Evolutionary conservation across 495 filamentous ascomycete genomes (phyloP).

Genomic region (Amniculicola lignicola): DNA sequence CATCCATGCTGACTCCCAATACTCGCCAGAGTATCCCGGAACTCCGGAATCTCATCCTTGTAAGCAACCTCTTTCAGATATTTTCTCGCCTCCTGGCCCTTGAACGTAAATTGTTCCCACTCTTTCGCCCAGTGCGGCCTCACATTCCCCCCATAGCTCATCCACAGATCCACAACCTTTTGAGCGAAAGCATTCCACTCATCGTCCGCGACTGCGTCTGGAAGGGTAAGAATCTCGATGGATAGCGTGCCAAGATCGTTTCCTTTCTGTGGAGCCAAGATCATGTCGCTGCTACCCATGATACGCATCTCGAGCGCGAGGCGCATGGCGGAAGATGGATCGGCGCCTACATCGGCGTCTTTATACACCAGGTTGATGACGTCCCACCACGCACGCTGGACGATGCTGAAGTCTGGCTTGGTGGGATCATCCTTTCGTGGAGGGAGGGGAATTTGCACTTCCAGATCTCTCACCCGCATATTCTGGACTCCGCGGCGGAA

Average conservation of each 20-base stretch:
- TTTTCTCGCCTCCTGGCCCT: slow-evolving; percentile 37
- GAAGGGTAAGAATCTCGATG: slow-evolving; percentile 52
- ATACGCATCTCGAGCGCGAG: slow-evolving; percentile 54
- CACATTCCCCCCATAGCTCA: slow-evolving; percentile 45
- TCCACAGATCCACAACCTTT: slow-evolving; percentile 49
- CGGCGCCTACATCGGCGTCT: slow-evolving; percentile 29
- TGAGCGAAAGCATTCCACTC: slow-evolving; percentile 50
- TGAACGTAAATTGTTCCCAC: slow-evolving; percentile 42
- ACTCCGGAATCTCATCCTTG: slow-evolving; percentile 47
- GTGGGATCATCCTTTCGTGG: slow-evolving; percentile 35
- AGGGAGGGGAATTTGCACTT: slow-evolving; percentile 51
- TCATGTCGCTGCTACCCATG: slow-evolving; percentile 49
- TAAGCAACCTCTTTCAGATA: slow-evolving; percentile 48
- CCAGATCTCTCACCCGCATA: slow-evolving; percentile 51
- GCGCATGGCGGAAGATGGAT: slow-evolving; percentile 46
- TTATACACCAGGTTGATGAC: slow-evolving; percentile 48
- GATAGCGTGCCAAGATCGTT: slow-evolving; percentile 48
- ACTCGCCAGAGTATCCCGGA: slow-evolving; percentile 39
- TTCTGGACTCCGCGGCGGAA: slow-evolving; percentile 55
- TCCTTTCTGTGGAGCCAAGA: slow-evolving; percentile 52
- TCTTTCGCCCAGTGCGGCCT: slow-evolving; percentile 58
- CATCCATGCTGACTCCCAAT: slow-evolving; percentile 52
- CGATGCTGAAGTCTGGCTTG: slow-evolving; percentile 46
- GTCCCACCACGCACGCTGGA: slow-evolving; percentile 54
- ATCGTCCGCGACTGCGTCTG: slow-evolving; percentile 43